Percentiles rank a stretch among this genome's conserved stretches.
Conservation (phyloP, 2,329 filamentous ascomycete genomes). For the Nothopassalora personata region DNA sequence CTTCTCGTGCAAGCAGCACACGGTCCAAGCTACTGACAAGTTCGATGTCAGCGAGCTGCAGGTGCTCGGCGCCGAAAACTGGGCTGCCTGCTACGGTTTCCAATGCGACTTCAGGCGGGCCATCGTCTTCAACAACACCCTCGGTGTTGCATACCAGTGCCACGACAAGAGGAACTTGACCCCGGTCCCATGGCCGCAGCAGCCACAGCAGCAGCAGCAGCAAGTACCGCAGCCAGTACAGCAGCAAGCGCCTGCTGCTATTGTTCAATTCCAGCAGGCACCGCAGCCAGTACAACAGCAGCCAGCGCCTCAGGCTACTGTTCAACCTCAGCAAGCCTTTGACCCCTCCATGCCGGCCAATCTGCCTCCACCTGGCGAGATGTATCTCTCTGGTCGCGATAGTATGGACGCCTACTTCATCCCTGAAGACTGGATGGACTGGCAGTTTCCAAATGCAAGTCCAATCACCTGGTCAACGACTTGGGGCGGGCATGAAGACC, state of each 20-base stretch:
- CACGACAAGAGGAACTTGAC: background rate
- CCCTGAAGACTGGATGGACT: no score
- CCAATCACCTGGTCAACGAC: no score
- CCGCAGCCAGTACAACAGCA: background rate
- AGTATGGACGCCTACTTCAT: no score
- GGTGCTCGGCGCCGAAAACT: background rate
- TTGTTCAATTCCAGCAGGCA: background rate
- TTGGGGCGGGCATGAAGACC: no score
- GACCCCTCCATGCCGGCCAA: background rate
- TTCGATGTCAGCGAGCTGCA: background rate
- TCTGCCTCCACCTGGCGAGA: background rate
- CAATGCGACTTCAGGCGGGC: background rate
- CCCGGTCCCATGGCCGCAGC: background rate
- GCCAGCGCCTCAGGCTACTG: background rate
- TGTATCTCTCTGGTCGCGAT: no score
- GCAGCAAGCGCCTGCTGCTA: no score
- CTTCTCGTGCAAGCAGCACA: background rate
- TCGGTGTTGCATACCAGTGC: background rate
- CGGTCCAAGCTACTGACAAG: background rate
- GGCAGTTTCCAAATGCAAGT: no score
- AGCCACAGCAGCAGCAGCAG: background rate
- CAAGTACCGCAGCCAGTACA: no score
- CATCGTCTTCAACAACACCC: background rate
- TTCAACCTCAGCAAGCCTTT: background rate
- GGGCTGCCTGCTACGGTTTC: background rate